Evolutionary conservation across 2,329 filamentous ascomycete species (phyloP).

Genomic region (Fusarium sp.): DNA sequence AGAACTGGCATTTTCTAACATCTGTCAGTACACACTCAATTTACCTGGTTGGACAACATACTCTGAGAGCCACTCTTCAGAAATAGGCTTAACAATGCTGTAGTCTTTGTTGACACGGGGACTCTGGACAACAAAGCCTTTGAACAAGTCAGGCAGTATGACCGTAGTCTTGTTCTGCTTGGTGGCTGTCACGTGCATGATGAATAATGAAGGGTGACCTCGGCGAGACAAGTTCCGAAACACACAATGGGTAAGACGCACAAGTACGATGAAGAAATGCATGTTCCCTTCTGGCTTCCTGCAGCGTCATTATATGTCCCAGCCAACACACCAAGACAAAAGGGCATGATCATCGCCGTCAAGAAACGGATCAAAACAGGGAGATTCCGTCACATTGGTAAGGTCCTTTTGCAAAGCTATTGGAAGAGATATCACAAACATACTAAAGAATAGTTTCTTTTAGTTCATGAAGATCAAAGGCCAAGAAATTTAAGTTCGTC

Average conservation of each 20-base stretch:
- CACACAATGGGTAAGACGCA: not conserved
- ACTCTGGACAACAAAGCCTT: constrained; percentile 5
- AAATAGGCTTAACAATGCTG: constrained; percentile 13
- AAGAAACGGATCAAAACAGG: not conserved
- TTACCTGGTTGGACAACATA: not conserved
- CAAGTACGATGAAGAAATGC: not conserved
- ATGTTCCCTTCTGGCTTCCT: not conserved
- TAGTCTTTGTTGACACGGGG: constrained; percentile 14
- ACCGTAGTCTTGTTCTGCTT: constrained; percentile 6
- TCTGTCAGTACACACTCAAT: rapidly evolving
- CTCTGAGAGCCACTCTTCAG: constrained; percentile 23
- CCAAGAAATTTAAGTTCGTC: not conserved
- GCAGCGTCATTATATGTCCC: not conserved
- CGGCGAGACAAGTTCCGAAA: not conserved
- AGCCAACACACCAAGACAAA: not conserved
- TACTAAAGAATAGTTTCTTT: not conserved
- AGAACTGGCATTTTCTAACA: constrained; percentile 6
- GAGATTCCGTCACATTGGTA: not conserved
- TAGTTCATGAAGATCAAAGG: constrained; percentile 1
- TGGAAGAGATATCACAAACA: constrained; percentile 11
- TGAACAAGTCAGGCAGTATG: constrained; percentile 10
- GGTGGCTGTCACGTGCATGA: not conserved
- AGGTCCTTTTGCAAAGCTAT: not conserved
- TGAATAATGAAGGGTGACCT: not conserved
- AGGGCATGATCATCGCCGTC: not conserved